These are phyloP conservation scores for Metrosideros polymorpha DNA, from an alignment of 441 rosid genomes.

Conservation along the genomic window DNA sequence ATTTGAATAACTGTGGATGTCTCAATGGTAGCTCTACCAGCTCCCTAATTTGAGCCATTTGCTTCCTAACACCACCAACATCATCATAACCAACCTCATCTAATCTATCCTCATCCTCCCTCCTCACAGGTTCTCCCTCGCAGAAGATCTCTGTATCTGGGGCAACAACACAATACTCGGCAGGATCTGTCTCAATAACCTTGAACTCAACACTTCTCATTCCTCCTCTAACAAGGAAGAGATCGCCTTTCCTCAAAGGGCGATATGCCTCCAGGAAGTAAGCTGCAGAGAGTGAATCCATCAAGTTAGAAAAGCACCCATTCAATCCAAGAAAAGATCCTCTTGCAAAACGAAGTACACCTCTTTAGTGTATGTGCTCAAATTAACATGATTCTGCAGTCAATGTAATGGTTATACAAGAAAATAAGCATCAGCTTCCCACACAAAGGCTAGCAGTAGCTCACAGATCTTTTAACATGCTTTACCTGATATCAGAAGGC, in stretches of 20 bases:
- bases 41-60: constrained; percentile 84
- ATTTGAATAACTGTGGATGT: constrained; percentile 71
- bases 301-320: not conserved
- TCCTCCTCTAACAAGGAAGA: constrained; percentile 63
- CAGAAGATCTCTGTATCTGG: constrained; percentile 70
- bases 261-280: constrained; percentile 68
- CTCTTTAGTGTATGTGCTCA: not conserved
- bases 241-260: constrained; percentile 59
- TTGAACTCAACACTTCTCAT: constrained; percentile 69
- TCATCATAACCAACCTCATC: constrained; percentile 78
- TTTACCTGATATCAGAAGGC: not conserved
- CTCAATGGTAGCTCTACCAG: constrained; percentile 67
- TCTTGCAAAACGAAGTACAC: not conserved
- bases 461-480: not conserved
- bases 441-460: not conserved
- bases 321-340: not conserved
- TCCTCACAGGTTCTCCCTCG: constrained; percentile 65
- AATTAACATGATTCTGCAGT: not conserved
- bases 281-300: constrained; percentile 21
- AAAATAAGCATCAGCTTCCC: not conserved
- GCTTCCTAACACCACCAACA: constrained; percentile 75
- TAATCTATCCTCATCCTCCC: constrained; percentile 67
- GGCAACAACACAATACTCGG: constrained; percentile 60
- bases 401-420: not conserved
- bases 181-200: constrained; percentile 61